Evolutionary conservation across 768 basidiomycete species (phyloP).

Genomic region (Strobilomyces echinocephalus): DNA sequence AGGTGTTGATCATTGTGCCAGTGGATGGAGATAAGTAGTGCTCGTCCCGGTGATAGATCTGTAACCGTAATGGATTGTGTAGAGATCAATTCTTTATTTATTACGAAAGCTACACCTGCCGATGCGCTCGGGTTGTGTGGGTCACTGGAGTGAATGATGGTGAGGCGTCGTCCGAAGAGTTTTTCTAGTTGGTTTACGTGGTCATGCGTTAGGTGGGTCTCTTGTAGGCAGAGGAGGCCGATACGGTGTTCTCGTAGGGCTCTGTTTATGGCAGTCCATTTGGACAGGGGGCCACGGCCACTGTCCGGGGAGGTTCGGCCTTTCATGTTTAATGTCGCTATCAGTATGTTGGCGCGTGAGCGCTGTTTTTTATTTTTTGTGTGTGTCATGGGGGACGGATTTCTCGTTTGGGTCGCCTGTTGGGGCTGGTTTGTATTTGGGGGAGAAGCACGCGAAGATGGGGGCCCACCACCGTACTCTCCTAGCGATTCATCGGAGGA

Average conservation of each 20-base stretch:
- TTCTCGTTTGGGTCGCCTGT: neutral
- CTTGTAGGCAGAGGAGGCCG: neutral
- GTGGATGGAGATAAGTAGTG: neutral
- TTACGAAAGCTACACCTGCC: neutral
- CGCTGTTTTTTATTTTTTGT: neutral
- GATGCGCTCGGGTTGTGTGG: neutral
- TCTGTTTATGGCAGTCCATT: neutral
- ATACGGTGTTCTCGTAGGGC: neutral
- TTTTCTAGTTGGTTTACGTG: neutral
- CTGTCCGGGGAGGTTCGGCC: neutral
- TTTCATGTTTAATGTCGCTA: neutral
- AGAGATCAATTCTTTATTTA: neutral
- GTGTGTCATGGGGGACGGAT: neutral
- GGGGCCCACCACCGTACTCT: neutral
- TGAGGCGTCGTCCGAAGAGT: neutral
- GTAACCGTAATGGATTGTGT: neutral
- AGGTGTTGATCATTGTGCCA: constrained; percentile 3
- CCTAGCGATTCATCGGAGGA: neutral
- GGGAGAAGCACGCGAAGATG: too few relatives aligned
- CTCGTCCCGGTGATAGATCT: neutral
- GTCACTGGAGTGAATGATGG: neutral
- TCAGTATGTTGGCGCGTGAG: neutral
- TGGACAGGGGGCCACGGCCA: neutral
- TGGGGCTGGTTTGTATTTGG: neutral
- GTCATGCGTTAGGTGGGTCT: neutral